Evolutionary conservation across 192 early-diverging fungal genomes (phyloP).

Genomic region (Lunasporangiospora selenospora): DNA sequence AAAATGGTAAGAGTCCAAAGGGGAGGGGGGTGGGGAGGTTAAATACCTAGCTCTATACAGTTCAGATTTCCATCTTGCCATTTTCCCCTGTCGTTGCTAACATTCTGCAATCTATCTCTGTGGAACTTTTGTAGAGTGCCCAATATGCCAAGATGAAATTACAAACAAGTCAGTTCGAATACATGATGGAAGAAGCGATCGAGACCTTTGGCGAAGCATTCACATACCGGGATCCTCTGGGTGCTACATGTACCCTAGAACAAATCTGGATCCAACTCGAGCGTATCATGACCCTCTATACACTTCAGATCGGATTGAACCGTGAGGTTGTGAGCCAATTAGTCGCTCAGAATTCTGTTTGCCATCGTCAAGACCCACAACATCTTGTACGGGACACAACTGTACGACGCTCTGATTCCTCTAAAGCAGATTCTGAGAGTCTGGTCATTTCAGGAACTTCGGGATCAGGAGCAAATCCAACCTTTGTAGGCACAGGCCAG

Average conservation of each 20-base stretch:
- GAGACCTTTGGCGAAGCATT: constrained; percentile 47
- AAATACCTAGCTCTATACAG: too few relatives aligned
- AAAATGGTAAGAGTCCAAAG: constrained; percentile 49
- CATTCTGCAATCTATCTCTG: too few relatives aligned
- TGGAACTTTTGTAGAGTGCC: constrained; percentile 16
- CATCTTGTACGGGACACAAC: too few relatives aligned
- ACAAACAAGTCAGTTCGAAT: constrained; percentile 48
- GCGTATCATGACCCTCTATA: constrained; percentile 18
- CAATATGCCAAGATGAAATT: constrained; percentile 52
- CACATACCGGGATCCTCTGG: constrained; percentile 35
- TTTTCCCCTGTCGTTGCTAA: too few relatives aligned
- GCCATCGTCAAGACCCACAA: too few relatives aligned
- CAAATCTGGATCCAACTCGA: constrained; percentile 45
- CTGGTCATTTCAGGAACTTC: too few relatives aligned
- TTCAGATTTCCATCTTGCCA: too few relatives aligned
- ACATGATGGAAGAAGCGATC: constrained; percentile 47
- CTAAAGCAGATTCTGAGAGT: too few relatives aligned
- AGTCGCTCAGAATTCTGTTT: constrained; percentile 17
- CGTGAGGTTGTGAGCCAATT: constrained; percentile 32
- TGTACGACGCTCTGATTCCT: too few relatives aligned
- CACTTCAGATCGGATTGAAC: constrained; percentile 26
- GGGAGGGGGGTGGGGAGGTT: too few relatives aligned
- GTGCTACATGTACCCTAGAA: constrained; percentile 46
- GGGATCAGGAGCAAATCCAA: too few relatives aligned
- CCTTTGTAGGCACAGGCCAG: too few relatives aligned